A percentile compares a stretch with the other conserved stretches of the same genome.
Conservation (phyloP, 2,329 filamentous ascomycete species). For the Botrytis squamosa region DNA sequence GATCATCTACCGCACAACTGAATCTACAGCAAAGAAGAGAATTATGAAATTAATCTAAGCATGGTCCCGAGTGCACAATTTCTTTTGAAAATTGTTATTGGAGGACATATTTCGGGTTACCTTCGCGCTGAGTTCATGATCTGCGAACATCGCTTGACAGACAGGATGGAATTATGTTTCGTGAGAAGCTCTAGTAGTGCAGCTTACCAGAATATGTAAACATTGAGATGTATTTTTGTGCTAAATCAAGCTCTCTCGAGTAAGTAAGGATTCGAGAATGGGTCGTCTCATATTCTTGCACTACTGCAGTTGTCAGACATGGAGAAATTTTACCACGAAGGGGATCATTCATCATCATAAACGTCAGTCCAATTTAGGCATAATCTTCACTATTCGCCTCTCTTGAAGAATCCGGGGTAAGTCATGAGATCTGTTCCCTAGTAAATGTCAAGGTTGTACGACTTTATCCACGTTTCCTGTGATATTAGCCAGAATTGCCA, state of each 20-base stretch:
- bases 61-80: neutral
- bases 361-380: neutral
- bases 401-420: slow-evolving; percentile 17
- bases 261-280: neutral
- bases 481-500: slow-evolving; percentile 14
- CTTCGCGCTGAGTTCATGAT: neutral
- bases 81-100: neutral
- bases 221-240: neutral
- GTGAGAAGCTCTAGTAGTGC: neutral
- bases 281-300: neutral
- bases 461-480: slow-evolving; percentile 13
- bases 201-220: neutral
- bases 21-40: neutral
- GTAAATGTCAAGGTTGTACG: neutral
- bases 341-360: neutral
- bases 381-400: neutral
- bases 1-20: neutral
- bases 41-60: neutral
- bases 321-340: slow-evolving; percentile 12
- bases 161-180: neutral
- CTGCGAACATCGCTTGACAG: neutral
- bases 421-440: slow-evolving; percentile 5
- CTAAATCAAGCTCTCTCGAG: neutral
- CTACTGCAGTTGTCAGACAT: neutral
- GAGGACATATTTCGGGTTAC: neutral